Conservation (phyloP, 208 protist genomes). For the Leishmania lainsoni region DNA sequence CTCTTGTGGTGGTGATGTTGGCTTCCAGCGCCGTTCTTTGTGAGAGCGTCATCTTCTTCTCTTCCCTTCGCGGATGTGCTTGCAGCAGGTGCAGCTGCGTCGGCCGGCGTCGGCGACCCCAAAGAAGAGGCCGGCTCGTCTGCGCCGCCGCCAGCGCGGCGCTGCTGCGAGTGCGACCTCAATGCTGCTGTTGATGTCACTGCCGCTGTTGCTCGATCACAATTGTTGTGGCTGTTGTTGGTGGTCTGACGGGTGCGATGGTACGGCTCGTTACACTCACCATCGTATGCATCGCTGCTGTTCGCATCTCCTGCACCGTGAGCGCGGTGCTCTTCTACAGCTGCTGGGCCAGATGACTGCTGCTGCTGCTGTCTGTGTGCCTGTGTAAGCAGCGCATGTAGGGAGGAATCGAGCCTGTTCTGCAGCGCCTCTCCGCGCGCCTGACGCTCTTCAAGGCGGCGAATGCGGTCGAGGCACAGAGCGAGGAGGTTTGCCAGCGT, state of each 20-base stretch:
- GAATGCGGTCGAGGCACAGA: background rate
- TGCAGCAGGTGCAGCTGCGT: background rate
- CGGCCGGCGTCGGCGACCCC: background rate
- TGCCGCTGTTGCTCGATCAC: background rate
- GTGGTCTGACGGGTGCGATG: background rate
- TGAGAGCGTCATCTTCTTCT: background rate
- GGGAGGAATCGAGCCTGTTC: background rate
- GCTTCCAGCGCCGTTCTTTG: background rate
- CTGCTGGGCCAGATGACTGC: background rate
- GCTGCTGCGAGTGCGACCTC: slow-evolving; percentile 2
- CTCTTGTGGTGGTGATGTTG: background rate
- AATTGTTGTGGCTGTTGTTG: background rate
- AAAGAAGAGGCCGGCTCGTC: background rate
- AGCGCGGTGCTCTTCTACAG: background rate
- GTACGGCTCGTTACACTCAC: background rate
- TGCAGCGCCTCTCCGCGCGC: background rate
- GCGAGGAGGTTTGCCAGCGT: background rate
- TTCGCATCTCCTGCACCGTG: background rate
- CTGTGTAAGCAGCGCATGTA: background rate
- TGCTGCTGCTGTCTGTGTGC: background rate
- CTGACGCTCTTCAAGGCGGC: background rate
- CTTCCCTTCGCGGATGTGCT: background rate
- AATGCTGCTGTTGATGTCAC: background rate
- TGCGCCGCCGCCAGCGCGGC: background rate
- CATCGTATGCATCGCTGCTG: background rate